Evolutionary conservation across 108 stramenopile species (phyloP).

Genomic region (Fragilariopsis cylindrus): DNA sequence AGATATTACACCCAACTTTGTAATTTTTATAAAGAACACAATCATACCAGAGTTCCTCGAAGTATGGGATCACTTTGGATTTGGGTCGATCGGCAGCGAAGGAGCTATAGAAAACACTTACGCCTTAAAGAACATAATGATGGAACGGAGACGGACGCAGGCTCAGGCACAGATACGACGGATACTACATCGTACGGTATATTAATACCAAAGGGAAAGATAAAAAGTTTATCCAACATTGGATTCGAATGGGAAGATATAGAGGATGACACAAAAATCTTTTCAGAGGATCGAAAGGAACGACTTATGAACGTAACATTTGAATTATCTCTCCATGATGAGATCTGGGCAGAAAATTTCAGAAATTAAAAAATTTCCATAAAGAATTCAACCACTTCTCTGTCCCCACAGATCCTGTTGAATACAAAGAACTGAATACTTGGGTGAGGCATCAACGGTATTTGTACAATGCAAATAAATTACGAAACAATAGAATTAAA

Average conservation of each 20-base stretch:
- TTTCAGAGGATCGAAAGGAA: conserved; percentile 20
- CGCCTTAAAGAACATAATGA: conserved; percentile 5
- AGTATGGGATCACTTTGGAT: conserved; percentile 21
- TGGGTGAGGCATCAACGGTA: conserved; percentile 38
- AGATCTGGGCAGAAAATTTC: conserved; percentile 30
- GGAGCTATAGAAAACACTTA: conserved; percentile 18
- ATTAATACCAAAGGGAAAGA: conserved; percentile 16
- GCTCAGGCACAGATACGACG: not conserved
- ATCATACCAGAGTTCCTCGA: conserved; percentile 40
- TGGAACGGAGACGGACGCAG: not conserved
- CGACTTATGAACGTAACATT: conserved; percentile 30
- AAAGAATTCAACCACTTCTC: conserved; percentile 28
- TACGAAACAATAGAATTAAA: conserved; percentile 20
- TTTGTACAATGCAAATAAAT: conserved; percentile 22
- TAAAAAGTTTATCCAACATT: conserved; percentile 8
- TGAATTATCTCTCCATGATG: conserved; percentile 22
- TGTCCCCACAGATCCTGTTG: conserved; percentile 14
- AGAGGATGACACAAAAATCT: not conserved
- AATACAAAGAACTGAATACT: conserved; percentile 22
- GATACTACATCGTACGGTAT: not conserved
- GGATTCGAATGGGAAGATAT: conserved; percentile 18
- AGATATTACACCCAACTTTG: conserved; percentile 30
- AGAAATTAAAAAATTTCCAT: conserved; percentile 27
- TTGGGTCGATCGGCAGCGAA: conserved; percentile 40
- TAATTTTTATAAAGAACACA: conserved; percentile 30